Base-by-base conservation (phyloP, 2,329 filamentous ascomycete genomes). In the Cytospora schulzeri region DNA sequence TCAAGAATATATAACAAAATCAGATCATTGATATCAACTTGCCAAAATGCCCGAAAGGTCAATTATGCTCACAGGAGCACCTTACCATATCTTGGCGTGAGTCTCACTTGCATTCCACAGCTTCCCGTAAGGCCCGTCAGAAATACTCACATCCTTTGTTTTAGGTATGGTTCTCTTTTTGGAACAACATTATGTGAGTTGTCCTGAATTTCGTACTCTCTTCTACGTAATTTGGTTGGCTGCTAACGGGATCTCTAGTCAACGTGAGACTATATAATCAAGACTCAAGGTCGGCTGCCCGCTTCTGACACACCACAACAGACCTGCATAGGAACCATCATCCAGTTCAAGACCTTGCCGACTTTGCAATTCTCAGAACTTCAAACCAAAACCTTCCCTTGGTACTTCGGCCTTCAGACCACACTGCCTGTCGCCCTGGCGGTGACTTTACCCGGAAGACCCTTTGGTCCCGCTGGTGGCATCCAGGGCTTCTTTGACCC, bases 131-230 rank as follows among this genome's bases (percentile, higher is more conserved):
- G 15, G 26, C 22, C 14, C 19, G 24, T 14, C 22, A 12, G 63
- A 35, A 31, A 66, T 60, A n/a, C 64, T 66, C 58, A 66, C 62
- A 66, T 55, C 24, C 68, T 52, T 41, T 41, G 38, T 41, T 2
- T 41, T 70, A 95, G 92, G 74, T 97, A 96, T 78, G 93, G 92
- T 69, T 93, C 92, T 24, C 85, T 98, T 57, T 82, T 98, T 17
- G 95, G 95, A 68, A 89, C 90, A 31, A 91, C 92, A 48, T 84
- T 97, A 76, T 98, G 93, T 78, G 92, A 98, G 76, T n/a, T n/a
- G 22, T 55, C 50, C 17, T 45, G 15, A 17, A 41, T 41, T n/a
- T 19, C 17, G 19, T 17, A 41, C 35, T 4, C 7, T 28, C 19
- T 2, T 57, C n/a, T 24, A 26, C 19, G 1, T 19, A 26, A n/a